Conservation (phyloP, 2,329 filamentous ascomycete species). For the Zymoseptoria passerinii region DNA sequence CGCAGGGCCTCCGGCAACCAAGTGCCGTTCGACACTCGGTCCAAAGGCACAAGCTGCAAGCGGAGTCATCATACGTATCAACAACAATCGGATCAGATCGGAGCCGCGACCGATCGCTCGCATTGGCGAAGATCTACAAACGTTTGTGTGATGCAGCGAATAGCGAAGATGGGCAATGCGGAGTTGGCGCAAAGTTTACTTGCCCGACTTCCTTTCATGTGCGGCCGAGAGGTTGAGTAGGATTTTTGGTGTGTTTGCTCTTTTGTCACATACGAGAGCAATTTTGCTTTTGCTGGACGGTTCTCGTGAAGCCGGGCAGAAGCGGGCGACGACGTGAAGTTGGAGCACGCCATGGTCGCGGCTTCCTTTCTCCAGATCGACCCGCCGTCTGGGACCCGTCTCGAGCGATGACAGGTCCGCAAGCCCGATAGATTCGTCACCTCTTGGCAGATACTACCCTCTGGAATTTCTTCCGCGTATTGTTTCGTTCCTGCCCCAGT, state of each 20-base stretch:
- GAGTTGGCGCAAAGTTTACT: neutral
- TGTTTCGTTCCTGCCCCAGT: no score
- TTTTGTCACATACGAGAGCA: no score
- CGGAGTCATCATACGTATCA: neutral
- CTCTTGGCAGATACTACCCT: no score
- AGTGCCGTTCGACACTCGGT: neutral
- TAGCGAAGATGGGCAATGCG: neutral
- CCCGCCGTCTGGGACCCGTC: neutral
- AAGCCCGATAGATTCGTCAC: no score
- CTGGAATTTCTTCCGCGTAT: no score
- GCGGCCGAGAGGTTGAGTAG: no score
- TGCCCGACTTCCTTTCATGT: no score
- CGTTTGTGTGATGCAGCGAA: neutral
- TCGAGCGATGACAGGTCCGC: neutral
- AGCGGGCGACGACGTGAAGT: neutral
- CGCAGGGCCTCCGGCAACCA: no score
- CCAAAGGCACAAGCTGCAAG: neutral
- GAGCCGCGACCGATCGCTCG: neutral
- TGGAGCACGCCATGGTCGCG: neutral
- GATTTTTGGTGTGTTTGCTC: no score
- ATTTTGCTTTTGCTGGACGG: no score
- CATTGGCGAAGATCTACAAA: neutral
- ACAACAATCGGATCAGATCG: neutral
- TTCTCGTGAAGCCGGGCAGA: no score
- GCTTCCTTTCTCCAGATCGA: neutral